Conservation (phyloP, 164 flowering plant species). For the Sextonia rubra region DNA sequence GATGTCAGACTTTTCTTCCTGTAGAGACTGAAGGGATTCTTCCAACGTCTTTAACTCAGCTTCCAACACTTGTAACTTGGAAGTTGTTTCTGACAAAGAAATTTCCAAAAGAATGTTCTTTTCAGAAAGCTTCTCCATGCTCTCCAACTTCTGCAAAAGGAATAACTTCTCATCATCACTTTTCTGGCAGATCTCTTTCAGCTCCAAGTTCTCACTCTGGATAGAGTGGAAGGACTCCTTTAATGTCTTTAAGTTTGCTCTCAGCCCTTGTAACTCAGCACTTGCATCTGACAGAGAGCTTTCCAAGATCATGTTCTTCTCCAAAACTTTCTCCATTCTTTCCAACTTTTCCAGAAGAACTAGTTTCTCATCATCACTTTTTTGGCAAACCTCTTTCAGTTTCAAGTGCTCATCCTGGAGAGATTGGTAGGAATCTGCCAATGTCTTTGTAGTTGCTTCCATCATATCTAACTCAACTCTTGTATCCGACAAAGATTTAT, state of each 20-base stretch:
- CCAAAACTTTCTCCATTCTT: constrained; percentile 56
- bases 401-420: constrained; percentile 53
- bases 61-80: not conserved
- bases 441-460: constrained; percentile 13
- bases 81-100: not conserved
- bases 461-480: constrained; percentile 4
- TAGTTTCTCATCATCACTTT: constrained; percentile 11
- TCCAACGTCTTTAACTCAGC: constrained; percentile 39
- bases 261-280: constrained; percentile 59
- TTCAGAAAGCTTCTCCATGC: not conserved
- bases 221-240: not conserved
- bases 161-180: too few species aligned
- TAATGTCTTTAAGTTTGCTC: constrained; percentile 36
- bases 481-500: not conserved
- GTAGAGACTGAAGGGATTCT: constrained; percentile 45
- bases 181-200: not conserved
- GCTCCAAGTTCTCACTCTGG: not conserved
- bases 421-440: constrained; percentile 54
- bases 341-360: constrained; percentile 58
- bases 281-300: constrained; percentile 53
- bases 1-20: constrained; percentile 57
- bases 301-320: constrained; percentile 55
- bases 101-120: not conserved
- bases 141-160: not conserved
- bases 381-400: constrained; percentile 44